Base-by-base conservation (phyloP, 2,329 filamentous ascomycete genomes). In the Zymoseptoria passerinii region DNA sequence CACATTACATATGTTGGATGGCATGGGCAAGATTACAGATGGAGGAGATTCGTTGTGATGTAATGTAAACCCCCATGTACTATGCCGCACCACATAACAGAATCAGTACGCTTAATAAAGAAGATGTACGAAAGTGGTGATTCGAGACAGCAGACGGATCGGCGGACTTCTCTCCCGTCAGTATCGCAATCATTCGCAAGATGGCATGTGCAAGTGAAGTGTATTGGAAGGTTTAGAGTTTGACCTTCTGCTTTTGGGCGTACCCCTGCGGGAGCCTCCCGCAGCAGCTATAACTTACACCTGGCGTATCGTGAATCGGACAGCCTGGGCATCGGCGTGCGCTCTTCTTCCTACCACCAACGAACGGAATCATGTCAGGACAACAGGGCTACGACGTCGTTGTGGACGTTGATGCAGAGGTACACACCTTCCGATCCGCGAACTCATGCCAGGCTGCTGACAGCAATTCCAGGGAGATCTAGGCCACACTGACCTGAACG, bases 401-500 rank as follows among this genome's bases (percentile, higher is more conserved):
- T 65, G 94, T 99, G 60, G 94, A 99, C 70, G 87, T 97, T 57
- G 94, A 99, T 74, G 90, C 94, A 70, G 94, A 97, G 83, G 91
- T 95, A 77, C 65, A 76, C 50, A 8, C 16, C 59, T 56, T 35
- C 28, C 18, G n/a, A 40, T 44, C 27, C 29, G 28, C 2, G 7
- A 20, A 29, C 27, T 7, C n/a, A 19, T n/a, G 49, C 2, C 51
- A 28, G 58, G 54, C 68, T 56, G 49, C 62, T 67, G 57, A 66
- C 62, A 49, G 35, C 53, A 52, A 50, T 27, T 44, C 29, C 73
- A 97, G 92, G 92, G 92, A 70, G 94, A 99, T 77, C 86, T 99
- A 72, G 94, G 94, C 70, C 92, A 96, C 77, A 99, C 94, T 58
- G 94, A 99, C 75, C 87, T 99, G 23, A 91, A 96, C 80, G 92